These are phyloP conservation scores for Parachlorella kessleri DNA, from an alignment of 139 green algal species.

Conservation along the genomic window DNA sequence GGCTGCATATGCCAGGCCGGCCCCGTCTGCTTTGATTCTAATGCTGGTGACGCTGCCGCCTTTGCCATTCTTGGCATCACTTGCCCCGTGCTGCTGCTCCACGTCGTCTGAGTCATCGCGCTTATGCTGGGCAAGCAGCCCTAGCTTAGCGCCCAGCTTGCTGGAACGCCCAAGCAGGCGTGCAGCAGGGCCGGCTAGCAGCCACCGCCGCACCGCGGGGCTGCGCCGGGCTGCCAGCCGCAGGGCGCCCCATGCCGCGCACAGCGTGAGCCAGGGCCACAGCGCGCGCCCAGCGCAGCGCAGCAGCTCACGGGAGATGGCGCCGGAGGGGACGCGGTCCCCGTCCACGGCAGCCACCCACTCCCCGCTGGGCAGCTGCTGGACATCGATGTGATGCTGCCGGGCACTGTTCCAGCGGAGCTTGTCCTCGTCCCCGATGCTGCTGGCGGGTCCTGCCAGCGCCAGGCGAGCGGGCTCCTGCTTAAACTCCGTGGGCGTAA, in stretches of 20 bases:
- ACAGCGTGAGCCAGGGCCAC: not conserved
- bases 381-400: slow-evolving; percentile 50
- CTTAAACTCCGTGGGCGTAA: slow-evolving; percentile 32
- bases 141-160: too few relatives aligned
- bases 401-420: slow-evolving; percentile 16
- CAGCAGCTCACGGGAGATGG: not conserved
- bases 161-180: too few relatives aligned
- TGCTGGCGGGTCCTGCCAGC: too few relatives aligned
- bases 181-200: too few relatives aligned
- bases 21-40: too few relatives aligned
- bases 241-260: not conserved
- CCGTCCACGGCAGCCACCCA: slow-evolving; percentile 53
- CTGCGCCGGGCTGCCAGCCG: not conserved
- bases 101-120: too few relatives aligned
- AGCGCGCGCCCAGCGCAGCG: not conserved
- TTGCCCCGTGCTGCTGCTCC: too few relatives aligned
- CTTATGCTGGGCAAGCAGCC: too few relatives aligned
- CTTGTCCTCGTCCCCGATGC: slow-evolving; percentile 1
- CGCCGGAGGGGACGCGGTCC: slow-evolving; percentile 29
- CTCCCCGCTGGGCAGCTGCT: slow-evolving; percentile 30
- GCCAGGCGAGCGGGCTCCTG: slow-evolving; percentile 40
- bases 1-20: too few relatives aligned
- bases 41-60: too few relatives aligned
- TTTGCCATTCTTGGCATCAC: too few relatives aligned
- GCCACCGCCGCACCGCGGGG: not conserved